Conservation (phyloP, 768 basidiomycete species). For the Sarcodon sp. region DNA sequence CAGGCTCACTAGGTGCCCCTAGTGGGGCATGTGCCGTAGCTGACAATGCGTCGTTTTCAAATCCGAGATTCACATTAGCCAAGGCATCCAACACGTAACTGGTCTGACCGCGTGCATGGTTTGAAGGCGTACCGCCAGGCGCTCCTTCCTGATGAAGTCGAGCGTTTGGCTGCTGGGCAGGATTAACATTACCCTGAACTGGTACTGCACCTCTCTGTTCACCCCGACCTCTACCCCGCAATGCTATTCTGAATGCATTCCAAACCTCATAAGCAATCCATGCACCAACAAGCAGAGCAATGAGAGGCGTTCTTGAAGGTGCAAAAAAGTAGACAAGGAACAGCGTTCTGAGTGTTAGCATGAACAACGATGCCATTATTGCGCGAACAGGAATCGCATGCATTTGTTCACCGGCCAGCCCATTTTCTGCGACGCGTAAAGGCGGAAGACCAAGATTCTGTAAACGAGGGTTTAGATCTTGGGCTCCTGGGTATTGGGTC, state of each 20-base stretch:
- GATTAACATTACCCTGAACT: slow-evolving; percentile 10
- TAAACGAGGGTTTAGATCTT: slow-evolving; percentile 44
- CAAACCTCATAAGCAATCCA: slow-evolving; percentile 73
- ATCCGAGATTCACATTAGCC: slow-evolving; percentile 42
- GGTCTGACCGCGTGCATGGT: slow-evolving; percentile 12
- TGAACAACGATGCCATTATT: slow-evolving; percentile 48
- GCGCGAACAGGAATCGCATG: slow-evolving; percentile 56
- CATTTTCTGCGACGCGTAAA: slow-evolving; percentile 23
- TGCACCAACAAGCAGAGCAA: slow-evolving; percentile 48
- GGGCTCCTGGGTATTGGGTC: neutral
- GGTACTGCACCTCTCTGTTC: slow-evolving; percentile 9
- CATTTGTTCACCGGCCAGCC: slow-evolving; percentile 20
- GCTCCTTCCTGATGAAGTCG: slow-evolving; percentile 3
- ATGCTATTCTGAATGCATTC: slow-evolving; percentile 44
- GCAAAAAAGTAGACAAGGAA: slow-evolving; percentile 69
- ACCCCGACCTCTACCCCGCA: slow-evolving; percentile 19
- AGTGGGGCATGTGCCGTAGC: neutral
- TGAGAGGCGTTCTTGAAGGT: slow-evolving; percentile 58
- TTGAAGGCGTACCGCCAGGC: slow-evolving; percentile 3
- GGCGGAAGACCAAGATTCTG: slow-evolving; percentile 53
- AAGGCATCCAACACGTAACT: slow-evolving; percentile 32
- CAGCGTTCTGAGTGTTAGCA: slow-evolving; percentile 56
- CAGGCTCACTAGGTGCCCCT: slow-evolving; percentile 24
- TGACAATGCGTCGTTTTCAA: slow-evolving; percentile 39
- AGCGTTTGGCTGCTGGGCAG: slow-evolving; percentile 3